Conservation (phyloP, 1,284 basidiomycete genomes). For the Apiotrichum laibachii region DNA sequence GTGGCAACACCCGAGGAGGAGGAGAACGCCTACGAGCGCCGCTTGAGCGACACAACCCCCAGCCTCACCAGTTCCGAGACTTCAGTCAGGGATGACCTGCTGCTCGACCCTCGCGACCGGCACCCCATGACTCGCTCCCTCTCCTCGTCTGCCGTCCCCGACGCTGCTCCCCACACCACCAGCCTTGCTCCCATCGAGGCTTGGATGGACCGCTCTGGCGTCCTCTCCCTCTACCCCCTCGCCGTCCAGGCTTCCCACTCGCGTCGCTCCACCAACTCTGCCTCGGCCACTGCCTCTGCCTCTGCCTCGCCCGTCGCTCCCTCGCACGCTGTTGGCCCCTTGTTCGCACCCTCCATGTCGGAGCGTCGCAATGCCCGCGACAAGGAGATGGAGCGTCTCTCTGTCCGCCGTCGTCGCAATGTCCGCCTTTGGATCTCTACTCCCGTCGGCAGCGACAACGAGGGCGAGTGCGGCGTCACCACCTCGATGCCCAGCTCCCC, state of each 20-base stretch:
- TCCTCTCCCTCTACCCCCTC: conserved; percentile 47
- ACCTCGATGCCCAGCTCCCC: background rate
- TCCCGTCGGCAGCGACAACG: conserved; percentile 22
- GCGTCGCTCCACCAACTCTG: background rate
- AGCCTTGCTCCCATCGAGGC: conserved; percentile 40
- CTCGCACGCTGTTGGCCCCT: conserved; percentile 31
- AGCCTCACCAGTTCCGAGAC: conserved; percentile 19
- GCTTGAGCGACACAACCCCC: conserved; percentile 12
- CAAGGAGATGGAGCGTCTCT: conserved; percentile 30
- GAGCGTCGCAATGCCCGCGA: conserved; percentile 30
- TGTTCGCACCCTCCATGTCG: conserved; percentile 37
- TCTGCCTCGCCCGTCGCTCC: conserved; percentile 8
- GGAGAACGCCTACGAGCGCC: conserved; percentile 1
- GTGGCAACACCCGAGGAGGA: conserved; percentile 4
- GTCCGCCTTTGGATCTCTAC: conserved; percentile 15
- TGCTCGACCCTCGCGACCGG: conserved; percentile 15
- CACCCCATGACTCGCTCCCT: conserved; percentile 6
- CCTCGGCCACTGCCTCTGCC: background rate
- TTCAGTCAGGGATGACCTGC: conserved; percentile 17
- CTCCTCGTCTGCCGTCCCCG: conserved; percentile 5
- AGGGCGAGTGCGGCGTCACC: conserved; percentile 17
- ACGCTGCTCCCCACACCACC: conserved; percentile 3
- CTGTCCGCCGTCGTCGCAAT: conserved; percentile 30
- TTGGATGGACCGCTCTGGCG: conserved; percentile 46
- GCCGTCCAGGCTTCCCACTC: conserved; percentile 38